Conservation (phyloP, 192 early-diverging fungal species). For the Linnemannia exigua region DNA sequence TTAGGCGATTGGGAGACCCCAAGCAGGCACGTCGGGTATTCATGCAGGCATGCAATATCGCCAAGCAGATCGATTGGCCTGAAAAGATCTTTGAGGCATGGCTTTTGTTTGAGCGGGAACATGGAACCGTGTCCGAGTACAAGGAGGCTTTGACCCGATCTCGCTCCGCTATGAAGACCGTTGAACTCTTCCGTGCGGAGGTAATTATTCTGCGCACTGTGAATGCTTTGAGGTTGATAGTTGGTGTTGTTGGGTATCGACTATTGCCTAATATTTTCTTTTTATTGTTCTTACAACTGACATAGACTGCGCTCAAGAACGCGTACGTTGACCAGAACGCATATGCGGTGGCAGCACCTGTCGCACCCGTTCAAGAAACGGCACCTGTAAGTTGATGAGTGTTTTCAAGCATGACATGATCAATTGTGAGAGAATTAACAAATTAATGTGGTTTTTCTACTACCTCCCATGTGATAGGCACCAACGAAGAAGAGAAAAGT, state of each 20-base stretch:
- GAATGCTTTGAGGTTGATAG: not conserved
- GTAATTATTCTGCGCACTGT: not conserved
- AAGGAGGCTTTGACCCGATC: conserved; percentile 31
- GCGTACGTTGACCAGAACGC: conserved; percentile 3
- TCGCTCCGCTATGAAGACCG: conserved; percentile 30
- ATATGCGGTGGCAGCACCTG: not conserved
- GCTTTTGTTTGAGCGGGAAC: conserved; percentile 39
- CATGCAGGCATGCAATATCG: conserved; percentile 11
- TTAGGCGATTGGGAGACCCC: conserved; percentile 13
- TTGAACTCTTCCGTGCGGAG: conserved; percentile 25
- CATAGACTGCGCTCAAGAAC: not conserved
- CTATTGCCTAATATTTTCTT: not conserved
- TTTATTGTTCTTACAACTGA: not conserved
- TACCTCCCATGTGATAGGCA: not conserved
- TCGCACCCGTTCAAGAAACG: not conserved
- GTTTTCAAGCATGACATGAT: not conserved
- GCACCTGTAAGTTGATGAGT: not conserved
- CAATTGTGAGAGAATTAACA: not conserved
- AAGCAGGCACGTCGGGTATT: conserved; percentile 39
- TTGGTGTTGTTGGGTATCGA: not conserved
- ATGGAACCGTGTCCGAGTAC: conserved; percentile 11
- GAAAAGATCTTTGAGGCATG: conserved; percentile 45
- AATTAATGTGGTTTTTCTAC: too few species aligned
- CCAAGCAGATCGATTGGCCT: conserved; percentile 42
- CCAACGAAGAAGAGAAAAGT: conserved; percentile 32